phyloP scores from a whole-genome alignment of 805 yeast genomes.

The Nakazawaea ishiwadae region DNA sequence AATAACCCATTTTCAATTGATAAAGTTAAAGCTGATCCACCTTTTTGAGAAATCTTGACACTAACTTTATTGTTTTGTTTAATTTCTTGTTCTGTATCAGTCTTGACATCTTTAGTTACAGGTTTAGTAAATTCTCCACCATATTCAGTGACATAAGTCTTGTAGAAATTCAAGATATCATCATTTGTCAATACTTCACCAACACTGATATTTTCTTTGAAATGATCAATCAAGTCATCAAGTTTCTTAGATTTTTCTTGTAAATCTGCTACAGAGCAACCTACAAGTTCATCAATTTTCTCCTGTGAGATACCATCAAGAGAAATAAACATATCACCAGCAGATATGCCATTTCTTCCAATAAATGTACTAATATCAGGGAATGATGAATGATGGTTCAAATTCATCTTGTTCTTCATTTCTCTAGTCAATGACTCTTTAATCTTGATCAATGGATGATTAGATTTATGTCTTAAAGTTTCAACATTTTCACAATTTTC shows the following conservation, averaged over 20 bases:
- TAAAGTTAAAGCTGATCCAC: not conserved
- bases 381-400: not conserved
- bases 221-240: slow-evolving; percentile 5
- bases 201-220: slow-evolving; percentile 4
- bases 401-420: not conserved
- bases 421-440: slow-evolving; percentile 9
- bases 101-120: not conserved
- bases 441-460: slow-evolving; percentile 25
- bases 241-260: slow-evolving; percentile 2
- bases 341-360: not conserved
- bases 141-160: slow-evolving; percentile 7
- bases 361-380: slow-evolving; percentile 4
- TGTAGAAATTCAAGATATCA: slow-evolving; percentile 4
- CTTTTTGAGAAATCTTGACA: slow-evolving; percentile 1
- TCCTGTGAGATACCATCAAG: slow-evolving; percentile 1
- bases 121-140: slow-evolving; percentile 5
- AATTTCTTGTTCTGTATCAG: not conserved
- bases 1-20: slow-evolving; percentile 3
- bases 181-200: slow-evolving; percentile 1
- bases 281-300: not conserved
- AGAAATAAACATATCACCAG: slow-evolving; percentile 1
- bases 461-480: slow-evolving; percentile 16
- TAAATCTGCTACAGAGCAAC: slow-evolving; percentile 4
- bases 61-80: not conserved
- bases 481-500: slow-evolving; percentile 30